These are phyloP conservation scores for Angomonas ambiguus DNA, from an alignment of 208 protist genomes.

Conservation along the genomic window DNA sequence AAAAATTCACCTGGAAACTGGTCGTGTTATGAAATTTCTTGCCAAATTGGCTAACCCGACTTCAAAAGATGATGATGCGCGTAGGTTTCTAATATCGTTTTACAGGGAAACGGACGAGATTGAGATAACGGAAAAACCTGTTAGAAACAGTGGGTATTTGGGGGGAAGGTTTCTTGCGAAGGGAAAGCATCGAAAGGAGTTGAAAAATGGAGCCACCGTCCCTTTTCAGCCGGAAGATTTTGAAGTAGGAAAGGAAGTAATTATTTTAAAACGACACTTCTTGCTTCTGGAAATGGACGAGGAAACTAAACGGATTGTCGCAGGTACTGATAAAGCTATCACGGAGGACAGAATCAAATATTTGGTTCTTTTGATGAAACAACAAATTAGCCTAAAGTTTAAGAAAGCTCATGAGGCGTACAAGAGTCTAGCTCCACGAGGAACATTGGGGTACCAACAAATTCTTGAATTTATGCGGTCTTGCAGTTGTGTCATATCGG, in stretches of 20 bases:
- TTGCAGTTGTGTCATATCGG: conserved; percentile 76
- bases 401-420: conserved; percentile 67
- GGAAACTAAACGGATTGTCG: conserved; percentile 58
- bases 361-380: conserved; percentile 70
- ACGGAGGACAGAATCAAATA: conserved; percentile 61
- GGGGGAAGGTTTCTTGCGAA: conserved; percentile 88
- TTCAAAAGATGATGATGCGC: conserved; percentile 55
- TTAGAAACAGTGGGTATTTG: conserved; percentile 84
- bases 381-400: conserved; percentile 81
- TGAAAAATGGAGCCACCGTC: conserved; percentile 60
- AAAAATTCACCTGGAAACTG: conserved; percentile 58
- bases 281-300: conserved; percentile 65
- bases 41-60: conserved; percentile 55
- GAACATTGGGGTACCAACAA: conserved; percentile 73
- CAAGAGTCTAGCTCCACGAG: conserved; percentile 61
- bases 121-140: conserved; percentile 77
- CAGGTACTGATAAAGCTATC: conserved; percentile 49
- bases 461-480: conserved; percentile 77
- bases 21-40: conserved; percentile 84
- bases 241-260: conserved; percentile 63
- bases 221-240: conserved; percentile 67
- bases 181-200: conserved; percentile 56
- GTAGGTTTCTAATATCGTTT: conserved; percentile 89
- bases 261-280: conserved; percentile 73
- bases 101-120: conserved; percentile 85